phyloP scores from a whole-genome alignment of 495 filamentous ascomycete genomes.

The Lasiosphaeria hispida region DNA sequence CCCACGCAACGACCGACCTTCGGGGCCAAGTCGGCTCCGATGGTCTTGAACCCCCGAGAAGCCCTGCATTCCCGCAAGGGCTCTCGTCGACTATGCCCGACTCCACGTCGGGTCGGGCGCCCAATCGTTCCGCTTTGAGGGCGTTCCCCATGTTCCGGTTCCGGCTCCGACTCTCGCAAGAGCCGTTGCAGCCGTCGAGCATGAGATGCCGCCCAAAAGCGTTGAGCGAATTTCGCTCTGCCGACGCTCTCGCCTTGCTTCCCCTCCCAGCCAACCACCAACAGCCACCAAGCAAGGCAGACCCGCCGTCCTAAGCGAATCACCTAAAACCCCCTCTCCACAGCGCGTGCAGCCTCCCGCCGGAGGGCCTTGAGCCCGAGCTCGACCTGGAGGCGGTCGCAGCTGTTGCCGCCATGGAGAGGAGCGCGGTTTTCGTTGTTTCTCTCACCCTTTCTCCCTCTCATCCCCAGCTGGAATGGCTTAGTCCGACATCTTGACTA shows the following conservation, averaged over 20 bases:
- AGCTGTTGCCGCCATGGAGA: neutral
- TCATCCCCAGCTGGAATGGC: neutral
- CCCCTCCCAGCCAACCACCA: neutral
- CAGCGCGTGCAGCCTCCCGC: neutral
- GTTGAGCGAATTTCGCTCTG: constrained; percentile 17
- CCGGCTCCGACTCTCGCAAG: constrained; percentile 8
- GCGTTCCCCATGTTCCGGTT: constrained; percentile 15
- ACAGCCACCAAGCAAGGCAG: neutral
- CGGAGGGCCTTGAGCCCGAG: constrained; percentile 7
- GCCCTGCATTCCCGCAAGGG: neutral
- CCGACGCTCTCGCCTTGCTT: neutral
- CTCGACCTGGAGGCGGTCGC: constrained; percentile 9
- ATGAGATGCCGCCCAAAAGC: constrained; percentile 6
- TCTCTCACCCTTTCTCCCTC: constrained; percentile 6
- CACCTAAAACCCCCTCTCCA: neutral
- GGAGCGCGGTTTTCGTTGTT: neutral
- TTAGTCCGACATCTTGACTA: neutral
- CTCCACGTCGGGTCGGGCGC: constrained; percentile 11
- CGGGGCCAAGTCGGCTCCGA: too few species aligned
- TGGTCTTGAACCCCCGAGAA: neutral
- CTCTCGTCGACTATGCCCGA: neutral
- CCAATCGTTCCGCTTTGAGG: constrained; percentile 15
- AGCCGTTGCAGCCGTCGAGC: constrained; percentile 15
- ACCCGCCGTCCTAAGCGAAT: neutral
- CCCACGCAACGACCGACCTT: too few species aligned